phyloP scores from a whole-genome alignment of 2,329 filamentous ascomycete genomes.

The Teratosphaeria nubilosa region DNA sequence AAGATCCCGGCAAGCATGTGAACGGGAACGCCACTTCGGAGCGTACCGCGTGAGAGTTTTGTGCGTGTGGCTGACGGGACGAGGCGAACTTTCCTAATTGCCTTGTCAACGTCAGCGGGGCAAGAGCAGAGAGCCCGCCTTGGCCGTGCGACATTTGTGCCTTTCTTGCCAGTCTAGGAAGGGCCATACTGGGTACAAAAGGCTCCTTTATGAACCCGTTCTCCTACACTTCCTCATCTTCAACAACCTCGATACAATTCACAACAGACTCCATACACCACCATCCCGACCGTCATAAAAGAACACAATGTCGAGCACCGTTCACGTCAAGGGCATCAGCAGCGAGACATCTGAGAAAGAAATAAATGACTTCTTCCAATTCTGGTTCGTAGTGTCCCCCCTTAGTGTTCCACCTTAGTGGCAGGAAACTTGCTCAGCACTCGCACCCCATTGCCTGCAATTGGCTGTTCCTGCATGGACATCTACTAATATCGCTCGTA shows the following conservation, averaged over 20 bases:
- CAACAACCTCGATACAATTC: neutral
- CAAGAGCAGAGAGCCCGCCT: too few species aligned
- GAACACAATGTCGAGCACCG: slow-evolving; percentile 49
- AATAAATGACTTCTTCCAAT: slow-evolving; percentile 94
- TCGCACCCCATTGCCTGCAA: neutral
- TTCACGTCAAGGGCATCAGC: slow-evolving; percentile 85
- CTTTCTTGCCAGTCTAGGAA: too few species aligned
- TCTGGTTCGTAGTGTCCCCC: slow-evolving; percentile 65
- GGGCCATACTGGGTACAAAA: too few species aligned
- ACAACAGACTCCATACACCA: neutral
- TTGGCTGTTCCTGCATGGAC: neutral
- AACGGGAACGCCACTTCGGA: too few species aligned
- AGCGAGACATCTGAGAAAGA: slow-evolving; percentile 75
- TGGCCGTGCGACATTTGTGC: too few species aligned
- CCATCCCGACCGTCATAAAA: neutral
- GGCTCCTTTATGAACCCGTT: too few species aligned
- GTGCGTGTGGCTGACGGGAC: too few species aligned
- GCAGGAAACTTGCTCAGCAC: neutral
- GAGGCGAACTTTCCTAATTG: too few species aligned
- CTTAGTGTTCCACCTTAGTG: neutral
- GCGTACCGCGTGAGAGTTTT: too few species aligned
- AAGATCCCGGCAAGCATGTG: too few species aligned
- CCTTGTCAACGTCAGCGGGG: too few species aligned
- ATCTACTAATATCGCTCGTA: neutral
- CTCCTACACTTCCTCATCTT: neutral